Percentiles rank a stretch among this genome's conserved stretches.
phyloP scores from a whole-genome alignment of 2,329 filamentous ascomycete genomes.

The Penicillium digitatum region DNA sequence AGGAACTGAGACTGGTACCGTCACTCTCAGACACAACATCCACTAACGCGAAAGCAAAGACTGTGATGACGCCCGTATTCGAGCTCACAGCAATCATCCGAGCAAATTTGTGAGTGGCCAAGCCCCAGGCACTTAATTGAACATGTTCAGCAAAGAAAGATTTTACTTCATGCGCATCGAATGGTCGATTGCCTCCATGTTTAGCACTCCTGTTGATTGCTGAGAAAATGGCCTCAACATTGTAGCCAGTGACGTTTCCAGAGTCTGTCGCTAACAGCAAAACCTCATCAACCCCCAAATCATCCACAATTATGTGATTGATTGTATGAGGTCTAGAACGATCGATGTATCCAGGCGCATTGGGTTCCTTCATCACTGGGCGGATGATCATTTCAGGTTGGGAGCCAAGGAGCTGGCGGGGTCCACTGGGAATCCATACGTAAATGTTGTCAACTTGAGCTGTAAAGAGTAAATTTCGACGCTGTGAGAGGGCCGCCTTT shows the following conservation, averaged over 20 bases:
- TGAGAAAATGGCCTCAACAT: slow-evolving; percentile 52
- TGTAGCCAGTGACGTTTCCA: slow-evolving; percentile 69
- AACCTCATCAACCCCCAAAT: slow-evolving; percentile 67
- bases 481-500: slow-evolving; percentile 46
- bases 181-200: slow-evolving; percentile 21
- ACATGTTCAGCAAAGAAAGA: slow-evolving; percentile 74
- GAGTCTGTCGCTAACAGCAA: slow-evolving; percentile 67
- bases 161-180: slow-evolving; percentile 35
- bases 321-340: slow-evolving; percentile 54
- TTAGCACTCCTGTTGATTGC: slow-evolving; percentile 39
- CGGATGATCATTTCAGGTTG: slow-evolving; percentile 43
- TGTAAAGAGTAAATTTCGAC: slow-evolving; percentile 47
- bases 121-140: slow-evolving; percentile 76
- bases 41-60: slow-evolving; percentile 58
- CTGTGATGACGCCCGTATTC: slow-evolving; percentile 60
- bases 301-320: slow-evolving; percentile 66
- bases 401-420: slow-evolving; percentile 38
- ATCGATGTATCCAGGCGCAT: slow-evolving; percentile 54
- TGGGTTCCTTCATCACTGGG: slow-evolving; percentile 38
- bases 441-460: slow-evolving; percentile 41
- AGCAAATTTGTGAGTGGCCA: slow-evolving; percentile 76
- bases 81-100: slow-evolving; percentile 80
- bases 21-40: slow-evolving; percentile 27
- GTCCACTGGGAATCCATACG: slow-evolving; percentile 44
- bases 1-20: slow-evolving; percentile 16